These are phyloP conservation scores for Moricandia moricandioides DNA, from an alignment of 345 rosid genomes.

Conservation along the genomic window DNA sequence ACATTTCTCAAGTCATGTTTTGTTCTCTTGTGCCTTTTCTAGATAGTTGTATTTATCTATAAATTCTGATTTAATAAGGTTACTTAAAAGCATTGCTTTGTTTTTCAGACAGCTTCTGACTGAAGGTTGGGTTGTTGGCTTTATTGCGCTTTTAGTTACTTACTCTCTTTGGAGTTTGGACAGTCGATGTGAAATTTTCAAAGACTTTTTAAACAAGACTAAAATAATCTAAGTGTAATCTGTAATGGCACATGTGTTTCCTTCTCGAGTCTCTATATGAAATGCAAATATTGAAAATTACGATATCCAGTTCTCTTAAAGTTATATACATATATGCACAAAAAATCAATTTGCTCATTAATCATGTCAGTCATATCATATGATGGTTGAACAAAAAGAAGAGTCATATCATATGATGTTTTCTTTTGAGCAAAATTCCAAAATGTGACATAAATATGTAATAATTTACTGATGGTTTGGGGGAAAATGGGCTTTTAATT, in stretches of 20 bases:
- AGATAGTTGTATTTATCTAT: not conserved
- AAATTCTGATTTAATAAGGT: slow-evolving; percentile 6
- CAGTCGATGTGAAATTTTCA: slow-evolving; percentile 3
- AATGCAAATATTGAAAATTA: not conserved
- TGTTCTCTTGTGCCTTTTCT: slow-evolving; percentile 33
- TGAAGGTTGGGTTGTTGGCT: slow-evolving; percentile 38
- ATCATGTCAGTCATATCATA: slow-evolving; percentile 7
- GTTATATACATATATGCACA: not conserved
- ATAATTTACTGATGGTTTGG: not conserved
- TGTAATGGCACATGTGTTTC: not conserved
- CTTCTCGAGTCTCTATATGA: not conserved
- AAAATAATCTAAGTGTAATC: not conserved
- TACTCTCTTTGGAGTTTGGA: slow-evolving; percentile 14
- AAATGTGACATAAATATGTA: slow-evolving; percentile 4
- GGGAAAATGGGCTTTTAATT: no score
- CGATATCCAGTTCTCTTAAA: not conserved
- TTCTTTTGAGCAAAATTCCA: not conserved
- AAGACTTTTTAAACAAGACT: not conserved
- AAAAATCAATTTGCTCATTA: not conserved
- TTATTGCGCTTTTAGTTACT: slow-evolving; percentile 32
- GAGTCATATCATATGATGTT: not conserved
- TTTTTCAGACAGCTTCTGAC: slow-evolving; percentile 39
- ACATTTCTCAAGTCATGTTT: slow-evolving; percentile 33
- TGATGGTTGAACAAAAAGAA: not conserved
- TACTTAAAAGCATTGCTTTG: slow-evolving; percentile 39